These are phyloP conservation scores for Anisodus acutangulus DNA, from an alignment of 257 asterid genomes.

Conservation along the genomic window DNA sequence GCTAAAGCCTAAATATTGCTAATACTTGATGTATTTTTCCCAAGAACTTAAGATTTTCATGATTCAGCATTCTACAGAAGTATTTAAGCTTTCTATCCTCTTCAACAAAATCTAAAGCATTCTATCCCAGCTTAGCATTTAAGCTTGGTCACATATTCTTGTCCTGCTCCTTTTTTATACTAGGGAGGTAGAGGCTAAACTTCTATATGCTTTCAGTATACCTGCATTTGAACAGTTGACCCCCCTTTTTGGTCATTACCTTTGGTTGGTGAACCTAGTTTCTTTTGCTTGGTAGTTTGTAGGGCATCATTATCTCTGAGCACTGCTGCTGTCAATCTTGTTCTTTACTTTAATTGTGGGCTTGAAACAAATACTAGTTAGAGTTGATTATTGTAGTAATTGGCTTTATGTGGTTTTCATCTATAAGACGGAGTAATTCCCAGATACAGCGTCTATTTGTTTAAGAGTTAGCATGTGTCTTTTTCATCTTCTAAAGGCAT, in stretches of 20 bases:
- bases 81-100: background rate
- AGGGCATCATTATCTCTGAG: background rate
- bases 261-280: background rate
- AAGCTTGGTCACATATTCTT: background rate
- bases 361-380: background rate
- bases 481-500: background rate
- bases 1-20: background rate
- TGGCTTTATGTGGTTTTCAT: background rate
- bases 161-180: background rate
- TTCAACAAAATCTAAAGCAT: background rate
- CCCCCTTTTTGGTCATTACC: background rate
- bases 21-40: background rate
- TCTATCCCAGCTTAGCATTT: background rate
- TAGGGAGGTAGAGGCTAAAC: too few relatives aligned
- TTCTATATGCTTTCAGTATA: background rate
- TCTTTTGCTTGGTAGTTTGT: background rate
- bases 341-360: background rate
- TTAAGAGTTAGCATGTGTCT: background rate
- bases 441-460: background rate
- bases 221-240: background rate
- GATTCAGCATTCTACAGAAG: background rate
- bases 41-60: background rate
- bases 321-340: background rate
- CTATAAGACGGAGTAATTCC: background rate
- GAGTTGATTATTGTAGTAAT: background rate